phyloP scores from a whole-genome alignment of 192 early-diverging fungal genomes.

The Linnemannia zychae region DNA sequence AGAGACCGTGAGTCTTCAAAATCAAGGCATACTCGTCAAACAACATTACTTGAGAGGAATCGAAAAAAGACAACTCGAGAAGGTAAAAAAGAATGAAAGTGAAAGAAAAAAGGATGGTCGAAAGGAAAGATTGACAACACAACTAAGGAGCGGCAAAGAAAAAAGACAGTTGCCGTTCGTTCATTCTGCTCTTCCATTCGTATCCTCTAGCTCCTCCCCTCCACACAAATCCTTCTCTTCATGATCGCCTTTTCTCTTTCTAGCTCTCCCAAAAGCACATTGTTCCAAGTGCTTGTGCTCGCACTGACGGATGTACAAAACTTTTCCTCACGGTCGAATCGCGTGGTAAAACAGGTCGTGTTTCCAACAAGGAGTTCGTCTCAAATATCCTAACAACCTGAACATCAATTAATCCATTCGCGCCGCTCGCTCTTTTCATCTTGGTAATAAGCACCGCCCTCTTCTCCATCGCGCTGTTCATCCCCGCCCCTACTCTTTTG shows the following conservation, averaged over 20 bases:
- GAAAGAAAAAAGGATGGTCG: background rate
- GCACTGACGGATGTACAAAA: constrained; percentile 54
- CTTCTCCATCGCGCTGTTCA: background rate
- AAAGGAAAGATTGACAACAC: constrained; percentile 8
- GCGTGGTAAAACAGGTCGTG: constrained; percentile 38
- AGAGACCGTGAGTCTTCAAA: constrained; percentile 59
- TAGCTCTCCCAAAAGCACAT: constrained; percentile 45
- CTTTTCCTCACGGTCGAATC: constrained; percentile 54
- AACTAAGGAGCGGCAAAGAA: constrained; percentile 5
- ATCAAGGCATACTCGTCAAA: constrained; percentile 47
- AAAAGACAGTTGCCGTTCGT: background rate
- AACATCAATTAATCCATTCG: constrained; percentile 5
- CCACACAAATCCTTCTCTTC: constrained; percentile 33
- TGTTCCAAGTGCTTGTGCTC: constrained; percentile 52
- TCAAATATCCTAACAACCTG: constrained; percentile 19
- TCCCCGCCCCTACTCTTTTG: background rate
- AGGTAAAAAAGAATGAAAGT: constrained; percentile 8
- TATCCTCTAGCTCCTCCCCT: constrained; percentile 1
- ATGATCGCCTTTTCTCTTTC: constrained; percentile 54
- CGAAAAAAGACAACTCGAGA: constrained; percentile 57
- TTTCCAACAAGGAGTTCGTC: constrained; percentile 19
- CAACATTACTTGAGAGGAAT: constrained; percentile 56
- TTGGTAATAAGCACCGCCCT: background rate
- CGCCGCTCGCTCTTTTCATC: constrained; percentile 1
- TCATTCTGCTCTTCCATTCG: constrained; percentile 5